These are phyloP conservation scores for Nicotiana noctiflora DNA, from an alignment of 257 asterid genomes.

Conservation along the genomic window DNA sequence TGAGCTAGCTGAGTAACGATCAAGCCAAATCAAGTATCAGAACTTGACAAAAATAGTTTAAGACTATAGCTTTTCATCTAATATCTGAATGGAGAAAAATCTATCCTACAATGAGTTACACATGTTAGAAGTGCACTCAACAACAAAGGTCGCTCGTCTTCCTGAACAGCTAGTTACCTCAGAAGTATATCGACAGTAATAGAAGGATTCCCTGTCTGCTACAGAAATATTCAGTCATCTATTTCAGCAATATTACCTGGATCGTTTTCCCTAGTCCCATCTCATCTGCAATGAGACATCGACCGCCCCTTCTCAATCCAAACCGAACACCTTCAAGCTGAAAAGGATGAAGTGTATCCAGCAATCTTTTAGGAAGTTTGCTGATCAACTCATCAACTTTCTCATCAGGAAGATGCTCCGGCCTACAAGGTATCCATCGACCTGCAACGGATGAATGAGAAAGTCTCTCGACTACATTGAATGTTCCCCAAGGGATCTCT, in stretches of 20 bases:
- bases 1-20: neutral
- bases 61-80: neutral
- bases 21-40: neutral
- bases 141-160: neutral
- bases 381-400: slow-evolving; percentile 65
- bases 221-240: neutral
- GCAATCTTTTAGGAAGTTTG: slow-evolving; percentile 57
- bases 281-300: slow-evolving; percentile 96
- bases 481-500: slow-evolving; percentile 92
- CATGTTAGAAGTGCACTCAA: neutral
- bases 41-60: neutral
- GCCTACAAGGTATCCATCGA: slow-evolving; percentile 85
- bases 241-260: slow-evolving; percentile 44
- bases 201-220: neutral
- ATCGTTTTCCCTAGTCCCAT: slow-evolving; percentile 98
- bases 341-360: slow-evolving; percentile 63
- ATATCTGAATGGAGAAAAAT: neutral
- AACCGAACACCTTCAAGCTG: slow-evolving; percentile 89
- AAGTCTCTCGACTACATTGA: slow-evolving; percentile 66
- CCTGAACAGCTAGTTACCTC: slow-evolving; percentile 1
- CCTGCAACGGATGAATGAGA: slow-evolving; percentile 48
- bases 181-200: neutral
- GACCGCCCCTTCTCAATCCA: slow-evolving; percentile 89
- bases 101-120: neutral
- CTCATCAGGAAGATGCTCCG: slow-evolving; percentile 78